A percentile compares a stretch with the other conserved stretches of the same genome.
These are phyloP conservation scores for Jamesozyma piceae DNA, from an alignment of 805 yeast species.

Conservation along the genomic window DNA sequence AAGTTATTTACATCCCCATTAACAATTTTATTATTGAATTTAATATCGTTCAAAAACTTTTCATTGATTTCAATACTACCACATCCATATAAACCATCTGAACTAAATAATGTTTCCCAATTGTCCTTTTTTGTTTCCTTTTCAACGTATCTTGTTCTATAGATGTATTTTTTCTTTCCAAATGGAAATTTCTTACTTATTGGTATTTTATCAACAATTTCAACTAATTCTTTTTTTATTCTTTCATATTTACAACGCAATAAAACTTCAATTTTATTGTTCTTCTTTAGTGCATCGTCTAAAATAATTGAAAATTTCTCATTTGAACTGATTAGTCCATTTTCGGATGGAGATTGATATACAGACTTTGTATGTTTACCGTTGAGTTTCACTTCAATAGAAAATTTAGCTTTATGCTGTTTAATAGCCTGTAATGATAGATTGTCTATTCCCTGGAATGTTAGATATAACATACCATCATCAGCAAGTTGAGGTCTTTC, in stretches of 20 bases:
- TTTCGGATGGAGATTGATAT: slow-evolving; percentile 17
- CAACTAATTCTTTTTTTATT: slow-evolving; percentile 40
- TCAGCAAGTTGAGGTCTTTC: slow-evolving; percentile 6
- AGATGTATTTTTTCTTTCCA: slow-evolving; percentile 31
- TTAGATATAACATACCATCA: slow-evolving; percentile 44
- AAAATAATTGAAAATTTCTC: slow-evolving; percentile 63
- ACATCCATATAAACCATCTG: slow-evolving; percentile 82
- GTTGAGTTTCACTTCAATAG: slow-evolving; percentile 47
- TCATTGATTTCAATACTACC: slow-evolving; percentile 43
- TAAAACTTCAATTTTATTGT: slow-evolving; percentile 57
- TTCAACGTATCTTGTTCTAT: slow-evolving; percentile 40
- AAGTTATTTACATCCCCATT: slow-evolving; percentile 43
- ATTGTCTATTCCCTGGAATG: slow-evolving; percentile 38
- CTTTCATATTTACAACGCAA: slow-evolving; percentile 52
- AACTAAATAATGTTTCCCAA: slow-evolving; percentile 57
- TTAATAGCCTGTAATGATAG: slow-evolving; percentile 40
- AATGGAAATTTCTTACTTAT: slow-evolving; percentile 29
- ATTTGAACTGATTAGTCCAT: slow-evolving; percentile 33
- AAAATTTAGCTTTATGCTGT: slow-evolving; percentile 39
- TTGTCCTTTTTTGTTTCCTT: slow-evolving; percentile 42
- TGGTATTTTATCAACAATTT: slow-evolving; percentile 49
- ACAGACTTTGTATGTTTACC: slow-evolving; percentile 11
- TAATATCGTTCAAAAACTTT: slow-evolving; percentile 8
- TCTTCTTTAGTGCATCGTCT: slow-evolving; percentile 7
- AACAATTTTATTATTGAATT: slow-evolving; percentile 8